Base-by-base conservation (phyloP, 2,329 filamentous ascomycete species). In the Berkeleyomyces rouxiae region DNA sequence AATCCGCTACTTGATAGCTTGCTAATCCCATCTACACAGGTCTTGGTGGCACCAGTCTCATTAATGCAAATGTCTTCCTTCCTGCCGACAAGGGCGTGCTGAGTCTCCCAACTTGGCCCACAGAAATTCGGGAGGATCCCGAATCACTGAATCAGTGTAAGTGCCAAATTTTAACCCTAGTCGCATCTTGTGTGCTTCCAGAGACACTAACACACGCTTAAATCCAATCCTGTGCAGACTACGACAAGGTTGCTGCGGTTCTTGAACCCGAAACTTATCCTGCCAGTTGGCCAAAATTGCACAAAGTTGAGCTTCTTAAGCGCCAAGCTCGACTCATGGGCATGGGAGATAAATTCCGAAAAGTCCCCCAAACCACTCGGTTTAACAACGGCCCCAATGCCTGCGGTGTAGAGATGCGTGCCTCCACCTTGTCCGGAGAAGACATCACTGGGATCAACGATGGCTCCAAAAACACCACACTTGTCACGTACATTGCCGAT, bases 1-100 rank as follows among this genome's bases (percentile, higher is more conserved):
- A 3, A 9, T 55, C 11, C 47, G 43, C n/a, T 53, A 53, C 23
- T 33, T 49, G 7, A 11, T 59, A 40, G 9, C 16, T 7, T 6
- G 53, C 40, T 55, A 61, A 61, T 11, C 39, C 13, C 7, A 5
- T 59, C 4, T 10, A 33, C 40, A 31, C 46, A 80, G 77, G 82
- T 1, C 79, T 87, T 39, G 84, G 84, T 9, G 84, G 83, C 7
- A 84, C 82, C 1, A 85, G 82, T 69, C 70, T 87, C 37, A 77
- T 87, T 47, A 87, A 87, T 66, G 82, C 83, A 7, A 86, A 86
- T 67, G 80, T 87, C 1, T 87, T 84, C 67, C 72, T 86, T 13
- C 76, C 81, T 66, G 79, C 82, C 2, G 82, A 85, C 62, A 69
- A 78, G 11, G 74, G 75, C 3, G 81, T 81, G 0, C 70, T 87